Conservation (phyloP, 2,329 filamentous ascomycete genomes). For the Huntiella savannae region DNA sequence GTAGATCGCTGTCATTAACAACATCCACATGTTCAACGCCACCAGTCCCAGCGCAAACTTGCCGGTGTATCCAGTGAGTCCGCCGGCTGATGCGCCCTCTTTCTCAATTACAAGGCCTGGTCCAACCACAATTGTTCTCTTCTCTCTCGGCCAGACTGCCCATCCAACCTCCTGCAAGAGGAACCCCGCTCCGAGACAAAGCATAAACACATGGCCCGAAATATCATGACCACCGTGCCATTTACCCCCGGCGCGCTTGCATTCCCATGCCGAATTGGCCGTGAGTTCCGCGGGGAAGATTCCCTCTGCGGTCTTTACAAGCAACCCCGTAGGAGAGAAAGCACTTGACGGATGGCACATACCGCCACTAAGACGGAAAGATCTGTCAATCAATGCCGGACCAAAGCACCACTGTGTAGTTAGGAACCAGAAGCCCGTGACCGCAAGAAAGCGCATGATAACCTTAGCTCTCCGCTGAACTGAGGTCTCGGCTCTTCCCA, state of each 20-base stretch:
- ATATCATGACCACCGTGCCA: conserved; percentile 97
- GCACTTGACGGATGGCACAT: conserved; percentile 45
- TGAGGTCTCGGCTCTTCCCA: conserved; percentile 16
- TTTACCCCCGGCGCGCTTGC: conserved; percentile 59
- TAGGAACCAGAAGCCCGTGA: conserved; percentile 64
- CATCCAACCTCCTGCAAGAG: conserved; percentile 61
- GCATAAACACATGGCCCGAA: conserved; percentile 81
- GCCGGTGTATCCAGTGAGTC: conserved; percentile 26
- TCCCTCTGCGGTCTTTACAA: background rate
- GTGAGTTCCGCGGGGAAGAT: background rate
- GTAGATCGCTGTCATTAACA: conserved; percentile 95
- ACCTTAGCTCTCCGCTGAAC: conserved; percentile 31
- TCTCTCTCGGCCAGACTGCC: conserved; percentile 37
- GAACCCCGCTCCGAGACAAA: conserved; percentile 68
- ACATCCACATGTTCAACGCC: conserved; percentile 73
- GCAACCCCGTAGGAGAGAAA: conserved; percentile 2
- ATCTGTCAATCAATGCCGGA: conserved; percentile 70
- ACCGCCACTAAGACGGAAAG: conserved; percentile 76
- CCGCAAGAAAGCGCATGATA: conserved; percentile 44
- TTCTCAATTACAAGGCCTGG: conserved; percentile 29
- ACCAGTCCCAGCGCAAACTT: conserved; percentile 45
- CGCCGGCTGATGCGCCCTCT: conserved; percentile 11
- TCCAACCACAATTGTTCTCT: conserved; percentile 49
- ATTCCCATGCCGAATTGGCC: conserved; percentile 41
- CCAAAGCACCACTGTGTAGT: conserved; percentile 97